These are phyloP conservation scores for Mycena olivaceomarginata DNA, from an alignment of 768 basidiomycete genomes.

Conservation along the genomic window DNA sequence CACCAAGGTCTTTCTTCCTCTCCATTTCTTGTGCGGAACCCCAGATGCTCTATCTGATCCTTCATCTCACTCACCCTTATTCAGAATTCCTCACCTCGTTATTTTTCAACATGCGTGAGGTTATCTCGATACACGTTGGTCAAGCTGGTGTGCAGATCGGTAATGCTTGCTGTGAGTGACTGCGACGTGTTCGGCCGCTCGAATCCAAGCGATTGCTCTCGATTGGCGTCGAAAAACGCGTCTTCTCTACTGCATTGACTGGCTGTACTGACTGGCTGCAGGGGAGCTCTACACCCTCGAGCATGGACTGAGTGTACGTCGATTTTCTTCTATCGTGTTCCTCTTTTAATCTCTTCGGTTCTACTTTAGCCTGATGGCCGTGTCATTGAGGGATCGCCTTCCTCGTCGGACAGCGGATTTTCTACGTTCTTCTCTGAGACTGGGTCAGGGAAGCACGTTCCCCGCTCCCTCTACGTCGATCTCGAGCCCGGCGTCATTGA, in stretches of 20 bases:
- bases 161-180: constrained; percentile 96
- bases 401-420: constrained; percentile 92
- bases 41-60: constrained; percentile 32
- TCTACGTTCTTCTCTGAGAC: constrained; percentile 99
- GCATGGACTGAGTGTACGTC: constrained; percentile 94
- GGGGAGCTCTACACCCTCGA: constrained; percentile 99
- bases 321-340: constrained; percentile 19
- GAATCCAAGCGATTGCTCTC: constrained; percentile 42
- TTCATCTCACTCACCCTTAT: constrained; percentile 10
- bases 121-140: constrained; percentile 98
- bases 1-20: constrained; percentile 56
- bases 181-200: constrained; percentile 46
- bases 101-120: constrained; percentile 86
- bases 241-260: constrained; percentile 46
- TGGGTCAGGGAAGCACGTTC: constrained; percentile 96
- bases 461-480: constrained; percentile 97
- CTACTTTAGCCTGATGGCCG: constrained; percentile 92
- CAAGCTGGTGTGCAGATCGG: constrained; percentile 99
- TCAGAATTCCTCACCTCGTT: constrained; percentile 9
- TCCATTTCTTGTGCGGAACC: constrained; percentile 55
- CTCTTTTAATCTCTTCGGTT: constrained; percentile 43
- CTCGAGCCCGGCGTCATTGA: constrained; percentile 99
- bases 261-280: constrained; percentile 66
- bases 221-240: constrained; percentile 51
- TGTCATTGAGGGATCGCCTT: constrained; percentile 85